phyloP scores from a whole-genome alignment of 108 stramenopile genomes.

The Epithemia pelagica region DNA sequence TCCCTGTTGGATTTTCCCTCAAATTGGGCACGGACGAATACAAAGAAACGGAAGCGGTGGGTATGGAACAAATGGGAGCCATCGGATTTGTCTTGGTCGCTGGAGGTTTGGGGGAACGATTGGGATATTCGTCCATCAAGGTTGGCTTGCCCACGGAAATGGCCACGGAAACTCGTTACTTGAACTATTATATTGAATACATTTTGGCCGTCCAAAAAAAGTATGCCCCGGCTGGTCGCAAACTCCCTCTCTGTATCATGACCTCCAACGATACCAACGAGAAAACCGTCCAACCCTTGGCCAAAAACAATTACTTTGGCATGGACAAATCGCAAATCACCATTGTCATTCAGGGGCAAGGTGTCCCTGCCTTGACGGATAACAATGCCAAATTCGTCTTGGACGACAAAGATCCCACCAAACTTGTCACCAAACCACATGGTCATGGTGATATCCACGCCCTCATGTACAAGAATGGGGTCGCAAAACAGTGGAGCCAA shows the following conservation, averaged over 20 bases:
- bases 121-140: slow-evolving; percentile 96
- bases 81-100: slow-evolving; percentile 86
- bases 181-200: slow-evolving; percentile 87
- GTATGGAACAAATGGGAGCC: slow-evolving; percentile 51
- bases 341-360: slow-evolving; percentile 93
- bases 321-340: slow-evolving; percentile 82
- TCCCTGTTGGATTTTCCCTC: slow-evolving; percentile 75
- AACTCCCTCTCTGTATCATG: slow-evolving; percentile 98
- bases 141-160: slow-evolving; percentile 92
- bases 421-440: slow-evolving; percentile 95
- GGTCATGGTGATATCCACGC: slow-evolving; percentile 99
- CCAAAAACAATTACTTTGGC: slow-evolving; percentile 85
- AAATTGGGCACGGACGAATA: slow-evolving; percentile 59
- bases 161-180: slow-evolving; percentile 78
- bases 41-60: slow-evolving; percentile 43
- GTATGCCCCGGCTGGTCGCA: slow-evolving; percentile 35
- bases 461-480: slow-evolving; percentile 79
- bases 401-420: slow-evolving; percentile 59
- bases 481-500: slow-evolving; percentile 71
- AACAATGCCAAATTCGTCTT: slow-evolving; percentile 87
- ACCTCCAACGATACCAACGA: slow-evolving; percentile 92
- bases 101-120: slow-evolving; percentile 96
- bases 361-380: slow-evolving; percentile 89
- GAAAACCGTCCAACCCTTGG: slow-evolving; percentile 72
- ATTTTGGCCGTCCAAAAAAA: slow-evolving; percentile 87